Base-by-base conservation (phyloP, 164 flowering plant genomes). In the Liquidambar formosana region DNA sequence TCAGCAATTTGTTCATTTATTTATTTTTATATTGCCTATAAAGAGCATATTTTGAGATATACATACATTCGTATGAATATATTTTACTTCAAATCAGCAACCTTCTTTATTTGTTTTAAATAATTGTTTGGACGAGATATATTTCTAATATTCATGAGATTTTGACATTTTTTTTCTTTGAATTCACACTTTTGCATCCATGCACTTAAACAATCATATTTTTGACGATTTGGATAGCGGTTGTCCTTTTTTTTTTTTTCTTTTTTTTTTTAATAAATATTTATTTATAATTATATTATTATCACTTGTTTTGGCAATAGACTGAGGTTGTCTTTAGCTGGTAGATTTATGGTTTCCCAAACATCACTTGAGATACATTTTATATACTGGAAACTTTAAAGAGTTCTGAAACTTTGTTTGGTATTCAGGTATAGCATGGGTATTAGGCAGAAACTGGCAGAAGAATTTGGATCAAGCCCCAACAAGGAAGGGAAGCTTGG, bases 361-460 rank as follows among this genome's bases (percentile, higher is more conserved):
- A 26, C 33, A 57, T 23, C 21, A 13, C 18, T 9, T 27, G 19
- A 19, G 16, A 54, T 27, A n/a, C 10, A n/a, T 5, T 54, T 15
- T 13, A 25, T 27, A 33, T 12, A 41, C 51, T 21, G 10, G 44
- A n/a, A 60, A 22, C 3, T 46, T 44, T 54, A 14, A 23, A 19
- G 38, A 41, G 18, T 47, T 63, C 70, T 65, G 22, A 70, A 47
- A 4, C 11, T 58, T 64, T 18, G 38, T 19, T 46, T 67, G 63
- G 44, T 73, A 65, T 81, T 65, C 86, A 95, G 99, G 76, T 95
- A 93, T 83, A 95, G 99, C 73, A 93, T 95, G 99, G 97, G 97
- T 41, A 91, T 93, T 62, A 91, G 99, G 75, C 99, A 95, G 78
- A 90, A 83, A 69, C 71, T 95, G 57, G 97, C 93, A 16, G 84